These are phyloP conservation scores for Linnemannia elongata DNA, from an alignment of 192 early-diverging fungal genomes.

Conservation along the genomic window DNA sequence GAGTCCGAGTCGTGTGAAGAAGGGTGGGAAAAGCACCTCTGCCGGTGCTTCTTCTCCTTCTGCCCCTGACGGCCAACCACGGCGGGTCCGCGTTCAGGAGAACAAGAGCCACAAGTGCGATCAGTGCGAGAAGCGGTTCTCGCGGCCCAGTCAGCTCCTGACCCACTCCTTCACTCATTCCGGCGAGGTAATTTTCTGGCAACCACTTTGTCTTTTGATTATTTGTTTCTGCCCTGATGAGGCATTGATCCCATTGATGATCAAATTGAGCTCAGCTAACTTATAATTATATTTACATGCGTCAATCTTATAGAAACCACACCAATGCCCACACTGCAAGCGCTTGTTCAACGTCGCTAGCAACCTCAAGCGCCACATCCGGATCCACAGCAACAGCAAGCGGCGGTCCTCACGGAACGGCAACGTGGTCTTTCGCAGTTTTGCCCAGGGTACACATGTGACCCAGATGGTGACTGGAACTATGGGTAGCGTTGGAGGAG, in stretches of 20 bases:
- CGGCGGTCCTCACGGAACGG: constrained; percentile 28
- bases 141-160: constrained; percentile 37
- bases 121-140: constrained; percentile 36
- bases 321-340: constrained; percentile 38
- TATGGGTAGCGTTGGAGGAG: neutral
- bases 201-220: neutral
- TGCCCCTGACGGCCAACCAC: neutral
- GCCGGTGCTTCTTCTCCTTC: neutral
- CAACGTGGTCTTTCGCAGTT: constrained; percentile 36
- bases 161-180: constrained; percentile 45
- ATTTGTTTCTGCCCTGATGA: neutral
- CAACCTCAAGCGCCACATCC: constrained; percentile 47
- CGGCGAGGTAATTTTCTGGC: constrained; percentile 19
- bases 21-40: neutral
- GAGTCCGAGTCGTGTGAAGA: neutral
- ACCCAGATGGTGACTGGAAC: constrained; percentile 6
- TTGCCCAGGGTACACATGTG: constrained; percentile 20
- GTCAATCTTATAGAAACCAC: constrained; percentile 33
- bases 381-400: constrained; percentile 29
- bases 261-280: neutral
- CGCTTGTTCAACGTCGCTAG: constrained; percentile 50
- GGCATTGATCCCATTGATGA: neutral
- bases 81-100: constrained; percentile 16
- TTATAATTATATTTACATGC: neutral
- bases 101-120: constrained; percentile 42